phyloP scores from a whole-genome alignment of 106 monocot genomes.

The Ottelia alismoides region DNA sequence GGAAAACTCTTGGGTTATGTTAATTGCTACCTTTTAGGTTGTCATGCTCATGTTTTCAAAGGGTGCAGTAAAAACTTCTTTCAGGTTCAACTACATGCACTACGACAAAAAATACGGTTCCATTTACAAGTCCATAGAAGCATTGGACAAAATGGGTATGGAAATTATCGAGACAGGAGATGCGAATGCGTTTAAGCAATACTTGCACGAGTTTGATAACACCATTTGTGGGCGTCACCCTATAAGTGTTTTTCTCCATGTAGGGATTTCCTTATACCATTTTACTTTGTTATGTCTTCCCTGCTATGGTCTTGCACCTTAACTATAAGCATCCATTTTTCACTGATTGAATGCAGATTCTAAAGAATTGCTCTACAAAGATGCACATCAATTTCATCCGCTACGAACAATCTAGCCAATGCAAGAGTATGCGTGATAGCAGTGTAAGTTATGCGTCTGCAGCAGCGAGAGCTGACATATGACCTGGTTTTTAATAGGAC shows the following conservation, averaged over 20 bases:
- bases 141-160: constrained; percentile 86
- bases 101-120: constrained; percentile 83
- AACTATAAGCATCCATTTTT: not conserved
- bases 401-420: constrained; percentile 96
- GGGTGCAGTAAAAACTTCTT: too few species aligned
- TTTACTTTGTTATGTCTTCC: not conserved
- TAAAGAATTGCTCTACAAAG: constrained; percentile 58
- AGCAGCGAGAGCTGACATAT: too few species aligned
- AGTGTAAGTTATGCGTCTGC: constrained; percentile 97
- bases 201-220: constrained; percentile 65
- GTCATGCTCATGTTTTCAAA: too few species aligned
- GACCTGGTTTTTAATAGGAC: too few species aligned
- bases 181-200: constrained; percentile 64
- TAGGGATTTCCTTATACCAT: constrained; percentile 7
- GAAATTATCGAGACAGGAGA: constrained; percentile 92
- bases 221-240: constrained; percentile 98
- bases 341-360: constrained; percentile 39
- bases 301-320: too few species aligned
- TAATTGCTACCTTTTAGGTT: too few species aligned
- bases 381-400: constrained; percentile 55
- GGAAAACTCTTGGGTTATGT: too few species aligned
- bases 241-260: constrained; percentile 95
- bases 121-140: constrained; percentile 92
- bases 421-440: constrained; percentile 81
- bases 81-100: constrained; percentile 74